Evolutionary conservation across 2,329 filamentous ascomycete species (phyloP).

Genomic region (Aulographum hederae): DNA sequence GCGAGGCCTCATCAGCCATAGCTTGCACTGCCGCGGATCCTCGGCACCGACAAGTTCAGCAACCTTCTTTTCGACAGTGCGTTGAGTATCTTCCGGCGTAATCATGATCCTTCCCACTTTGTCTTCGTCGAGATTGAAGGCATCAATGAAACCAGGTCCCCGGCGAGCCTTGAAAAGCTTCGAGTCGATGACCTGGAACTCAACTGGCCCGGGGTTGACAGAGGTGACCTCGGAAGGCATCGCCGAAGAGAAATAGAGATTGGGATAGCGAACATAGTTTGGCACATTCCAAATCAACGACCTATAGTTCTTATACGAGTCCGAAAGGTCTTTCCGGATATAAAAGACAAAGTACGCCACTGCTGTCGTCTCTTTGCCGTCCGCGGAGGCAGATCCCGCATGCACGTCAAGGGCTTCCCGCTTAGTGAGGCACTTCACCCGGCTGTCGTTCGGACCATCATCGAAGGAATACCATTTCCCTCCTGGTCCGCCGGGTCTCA

Average conservation of each 20-base stretch:
- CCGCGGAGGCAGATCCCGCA: slow-evolving; percentile 22
- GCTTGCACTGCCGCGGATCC: slow-evolving; percentile 19
- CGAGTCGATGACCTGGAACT: slow-evolving; percentile 17
- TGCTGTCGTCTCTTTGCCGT: slow-evolving; percentile 22
- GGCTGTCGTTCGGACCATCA: slow-evolving; percentile 32
- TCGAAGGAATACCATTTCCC: slow-evolving; percentile 42
- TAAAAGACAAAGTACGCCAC: slow-evolving; percentile 39
- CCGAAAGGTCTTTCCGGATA: slow-evolving; percentile 29
- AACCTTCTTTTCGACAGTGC: slow-evolving; percentile 3
- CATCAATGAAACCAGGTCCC: slow-evolving; percentile 18
- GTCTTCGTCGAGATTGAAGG: no score
- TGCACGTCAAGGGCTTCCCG: slow-evolving; percentile 34
- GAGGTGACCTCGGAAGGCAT: slow-evolving; percentile 1
- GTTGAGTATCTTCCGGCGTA: neutral
- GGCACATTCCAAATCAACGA: slow-evolving; percentile 27
- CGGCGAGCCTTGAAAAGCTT: slow-evolving; percentile 15
- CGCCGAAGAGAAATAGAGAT: slow-evolving; percentile 11
- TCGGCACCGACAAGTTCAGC: slow-evolving; percentile 9
- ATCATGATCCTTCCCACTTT: neutral
- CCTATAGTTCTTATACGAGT: slow-evolving; percentile 19
- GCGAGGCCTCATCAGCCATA: slow-evolving; percentile 20
- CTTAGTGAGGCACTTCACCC: slow-evolving; percentile 36
- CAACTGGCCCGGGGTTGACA: slow-evolving; percentile 8
- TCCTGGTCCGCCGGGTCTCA: slow-evolving; percentile 37
- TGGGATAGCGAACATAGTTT: slow-evolving; percentile 21